phyloP scores from a whole-genome alignment of 768 basidiomycete genomes.

The Naganishia vishniacii region DNA sequence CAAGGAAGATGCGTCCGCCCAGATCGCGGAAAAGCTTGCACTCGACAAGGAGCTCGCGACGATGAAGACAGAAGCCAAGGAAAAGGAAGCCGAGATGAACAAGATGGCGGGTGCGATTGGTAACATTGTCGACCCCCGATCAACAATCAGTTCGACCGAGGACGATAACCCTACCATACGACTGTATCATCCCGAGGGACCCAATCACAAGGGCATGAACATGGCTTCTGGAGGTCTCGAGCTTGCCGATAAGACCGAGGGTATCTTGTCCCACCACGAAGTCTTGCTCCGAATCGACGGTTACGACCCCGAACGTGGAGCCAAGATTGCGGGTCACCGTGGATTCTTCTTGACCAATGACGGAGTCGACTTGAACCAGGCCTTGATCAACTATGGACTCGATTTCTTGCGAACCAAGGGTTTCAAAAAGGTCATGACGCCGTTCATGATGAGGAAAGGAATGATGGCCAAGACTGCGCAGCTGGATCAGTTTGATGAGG shows the following conservation, averaged over 20 bases:
- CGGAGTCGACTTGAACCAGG: conserved; percentile 95
- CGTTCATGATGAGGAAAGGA: conserved; percentile 98
- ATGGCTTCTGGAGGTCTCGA: conserved; percentile 37
- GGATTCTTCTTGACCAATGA: conserved; percentile 95
- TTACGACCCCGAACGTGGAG: conserved; percentile 90
- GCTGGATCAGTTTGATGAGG: conserved; percentile 96
- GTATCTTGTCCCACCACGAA: conserved; percentile 95
- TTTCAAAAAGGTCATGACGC: conserved; percentile 92
- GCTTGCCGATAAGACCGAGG: conserved; percentile 58
- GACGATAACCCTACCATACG: conserved; percentile 80
- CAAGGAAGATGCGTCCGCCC: conserved; percentile 82
- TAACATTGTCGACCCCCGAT: conserved; percentile 72
- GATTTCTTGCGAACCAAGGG: conserved; percentile 76
- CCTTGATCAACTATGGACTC: conserved; percentile 86
- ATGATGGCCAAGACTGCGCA: conserved; percentile 97
- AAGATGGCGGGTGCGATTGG: conserved; percentile 75
- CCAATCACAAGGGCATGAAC: conserved; percentile 57
- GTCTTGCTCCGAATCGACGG: conserved; percentile 87
- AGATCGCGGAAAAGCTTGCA: conserved; percentile 75
- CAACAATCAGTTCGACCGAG: conserved; percentile 51
- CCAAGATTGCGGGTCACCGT: conserved; percentile 86
- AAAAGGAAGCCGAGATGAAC: conserved; percentile 71
- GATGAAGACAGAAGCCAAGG: conserved; percentile 69
- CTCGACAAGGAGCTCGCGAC: conserved; percentile 74
- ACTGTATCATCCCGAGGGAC: conserved; percentile 80